Conservation (phyloP, 1,284 basidiomycete genomes). For the Naganishia liquefaciens region DNA sequence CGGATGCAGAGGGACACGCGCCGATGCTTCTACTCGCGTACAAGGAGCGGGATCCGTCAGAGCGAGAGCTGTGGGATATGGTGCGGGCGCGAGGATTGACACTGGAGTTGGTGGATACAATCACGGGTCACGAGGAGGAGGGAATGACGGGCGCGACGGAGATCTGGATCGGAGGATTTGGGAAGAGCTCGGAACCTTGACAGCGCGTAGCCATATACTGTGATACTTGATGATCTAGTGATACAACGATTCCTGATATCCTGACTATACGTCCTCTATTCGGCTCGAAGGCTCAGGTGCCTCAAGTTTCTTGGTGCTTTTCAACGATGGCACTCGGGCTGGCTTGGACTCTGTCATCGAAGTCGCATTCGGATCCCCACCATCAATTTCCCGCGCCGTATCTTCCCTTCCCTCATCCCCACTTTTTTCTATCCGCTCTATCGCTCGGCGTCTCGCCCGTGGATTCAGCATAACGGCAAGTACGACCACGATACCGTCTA, state of each 20-base stretch:
- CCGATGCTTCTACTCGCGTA: slow-evolving; percentile 67
- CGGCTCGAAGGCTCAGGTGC: no score
- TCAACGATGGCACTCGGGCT: no score
- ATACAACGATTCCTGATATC: no score
- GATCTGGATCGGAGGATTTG: slow-evolving; percentile 62
- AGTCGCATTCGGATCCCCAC: no score
- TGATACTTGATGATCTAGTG: no score
- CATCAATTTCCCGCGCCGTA: no score
- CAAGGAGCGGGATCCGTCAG: slow-evolving; percentile 74
- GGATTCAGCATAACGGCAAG: slow-evolving; percentile 68
- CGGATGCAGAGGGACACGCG: slow-evolving; percentile 26
- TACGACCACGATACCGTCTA: slow-evolving; percentile 64
- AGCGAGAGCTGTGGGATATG: slow-evolving; percentile 70
- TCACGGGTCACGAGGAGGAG: slow-evolving; percentile 59
- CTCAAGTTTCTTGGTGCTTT: no score
- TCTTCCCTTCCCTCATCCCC: no score
- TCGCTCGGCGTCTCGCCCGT: slow-evolving; percentile 48
- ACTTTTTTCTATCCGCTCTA: no score
- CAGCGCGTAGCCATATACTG: no score
- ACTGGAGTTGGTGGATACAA: slow-evolving; percentile 58
- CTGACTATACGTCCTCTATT: no score
- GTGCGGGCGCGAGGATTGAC: slow-evolving; percentile 51
- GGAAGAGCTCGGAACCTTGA: neutral
- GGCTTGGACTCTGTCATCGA: no score
- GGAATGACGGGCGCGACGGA: slow-evolving; percentile 66